Conservation (phyloP, 225 moss, liverwort and hornwort species). For the Bryoerythrophyllum caledonicum region DNA sequence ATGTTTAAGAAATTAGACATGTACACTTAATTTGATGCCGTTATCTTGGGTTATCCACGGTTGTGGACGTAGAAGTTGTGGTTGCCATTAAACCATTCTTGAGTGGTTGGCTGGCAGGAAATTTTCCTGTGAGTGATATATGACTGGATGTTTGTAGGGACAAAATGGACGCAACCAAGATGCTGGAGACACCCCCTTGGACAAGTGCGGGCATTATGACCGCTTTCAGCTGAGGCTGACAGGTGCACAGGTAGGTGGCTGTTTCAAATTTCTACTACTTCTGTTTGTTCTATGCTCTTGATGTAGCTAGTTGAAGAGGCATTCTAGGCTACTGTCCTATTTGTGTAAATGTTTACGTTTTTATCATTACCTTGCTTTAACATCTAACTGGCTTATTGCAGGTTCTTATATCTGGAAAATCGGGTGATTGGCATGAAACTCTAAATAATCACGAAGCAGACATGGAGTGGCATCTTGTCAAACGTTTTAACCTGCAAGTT, state of each 20-base stretch:
- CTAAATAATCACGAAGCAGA: slow-evolving; percentile 65
- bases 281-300: not conserved
- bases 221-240: slow-evolving; percentile 65
- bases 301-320: not conserved
- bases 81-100: not conserved
- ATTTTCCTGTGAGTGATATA: slow-evolving; percentile 5
- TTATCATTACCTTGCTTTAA: slow-evolving; percentile 18
- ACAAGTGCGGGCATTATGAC: slow-evolving; percentile 62
- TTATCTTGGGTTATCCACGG: not conserved
- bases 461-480: slow-evolving; percentile 67
- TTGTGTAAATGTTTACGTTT: slow-evolving; percentile 16
- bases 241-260: slow-evolving; percentile 69
- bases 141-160: slow-evolving; percentile 35
- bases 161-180: slow-evolving; percentile 41
- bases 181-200: slow-evolving; percentile 33
- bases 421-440: slow-evolving; percentile 72
- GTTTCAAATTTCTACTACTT: slow-evolving; percentile 6
- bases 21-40: not conserved
- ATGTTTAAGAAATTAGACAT: no score
- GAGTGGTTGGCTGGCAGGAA: not conserved
- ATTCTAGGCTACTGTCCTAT: not conserved
- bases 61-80: slow-evolving; percentile 12
- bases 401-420: slow-evolving; percentile 66
- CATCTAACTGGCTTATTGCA: slow-evolving; percentile 33
- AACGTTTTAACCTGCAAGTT: slow-evolving; percentile 73